Evolutionary conservation across 208 protist genomes (phyloP).

Genomic region (Angomonas deanei): DNA sequence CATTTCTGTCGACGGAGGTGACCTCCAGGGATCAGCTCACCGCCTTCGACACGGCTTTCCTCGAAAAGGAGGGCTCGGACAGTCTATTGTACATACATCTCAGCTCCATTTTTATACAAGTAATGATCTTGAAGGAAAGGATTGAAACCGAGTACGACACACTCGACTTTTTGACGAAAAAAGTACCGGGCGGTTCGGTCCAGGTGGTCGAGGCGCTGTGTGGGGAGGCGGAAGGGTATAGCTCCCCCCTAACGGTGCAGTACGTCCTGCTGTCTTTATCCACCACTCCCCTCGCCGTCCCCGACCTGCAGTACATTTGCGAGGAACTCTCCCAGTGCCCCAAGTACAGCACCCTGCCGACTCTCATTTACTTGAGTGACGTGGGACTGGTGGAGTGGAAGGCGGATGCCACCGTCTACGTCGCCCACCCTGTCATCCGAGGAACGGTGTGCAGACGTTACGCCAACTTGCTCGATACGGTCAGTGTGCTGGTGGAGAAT

Average conservation of each 20-base stretch:
- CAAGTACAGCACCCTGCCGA: constrained; percentile 50
- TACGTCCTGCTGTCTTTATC: constrained; percentile 50
- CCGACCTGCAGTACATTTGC: constrained; percentile 70
- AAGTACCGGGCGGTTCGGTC: constrained; percentile 42
- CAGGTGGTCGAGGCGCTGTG: constrained; percentile 43
- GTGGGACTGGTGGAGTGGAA: constrained; percentile 51
- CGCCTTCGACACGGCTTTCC: constrained; percentile 52
- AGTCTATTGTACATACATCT: constrained; percentile 46
- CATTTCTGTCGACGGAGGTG: constrained; percentile 18
- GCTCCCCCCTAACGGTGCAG: constrained; percentile 41
- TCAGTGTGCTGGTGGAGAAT: constrained; percentile 69
- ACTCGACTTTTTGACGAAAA: constrained; percentile 30
- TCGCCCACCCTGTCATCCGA: constrained; percentile 39
- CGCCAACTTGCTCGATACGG: constrained; percentile 34
- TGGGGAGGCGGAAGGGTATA: constrained; percentile 30
- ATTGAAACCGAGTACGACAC: constrained; percentile 37
- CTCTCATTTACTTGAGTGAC: constrained; percentile 55
- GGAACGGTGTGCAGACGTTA: constrained; percentile 35
- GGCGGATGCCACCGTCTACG: constrained; percentile 35
- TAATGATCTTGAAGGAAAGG: constrained; percentile 20
- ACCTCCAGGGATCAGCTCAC: constrained; percentile 24
- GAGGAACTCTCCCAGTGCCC: constrained; percentile 67
- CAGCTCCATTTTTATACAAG: constrained; percentile 41
- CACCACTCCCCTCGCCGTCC: constrained; percentile 44
- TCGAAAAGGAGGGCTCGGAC: constrained; percentile 64